Conservation (phyloP, 202 grass and related monocot genomes). For the Schoenoplectus tabernaemontani region DNA sequence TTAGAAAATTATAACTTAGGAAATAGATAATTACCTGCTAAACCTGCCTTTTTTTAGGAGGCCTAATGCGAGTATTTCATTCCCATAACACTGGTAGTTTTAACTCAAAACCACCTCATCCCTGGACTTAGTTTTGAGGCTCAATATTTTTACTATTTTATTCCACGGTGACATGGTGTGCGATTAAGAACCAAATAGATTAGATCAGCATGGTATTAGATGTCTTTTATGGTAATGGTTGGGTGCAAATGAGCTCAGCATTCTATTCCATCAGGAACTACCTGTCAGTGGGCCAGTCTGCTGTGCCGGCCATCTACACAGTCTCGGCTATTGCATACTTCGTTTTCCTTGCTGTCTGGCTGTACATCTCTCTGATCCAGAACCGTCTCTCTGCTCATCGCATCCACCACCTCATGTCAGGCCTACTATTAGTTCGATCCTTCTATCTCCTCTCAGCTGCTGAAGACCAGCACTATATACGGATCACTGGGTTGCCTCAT, state of each 20-base stretch:
- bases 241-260: not conserved
- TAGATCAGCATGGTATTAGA: not conserved
- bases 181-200: not conserved
- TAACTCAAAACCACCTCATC: not conserved
- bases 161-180: not conserved
- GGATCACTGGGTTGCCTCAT: slow-evolving; percentile 48
- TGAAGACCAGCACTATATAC: slow-evolving; percentile 86
- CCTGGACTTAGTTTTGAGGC: not conserved
- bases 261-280: slow-evolving; percentile 38
- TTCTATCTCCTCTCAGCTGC: slow-evolving; percentile 81
- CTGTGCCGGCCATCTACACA: slow-evolving; percentile 62
- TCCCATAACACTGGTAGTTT: not conserved
- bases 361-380: slow-evolving; percentile 59
- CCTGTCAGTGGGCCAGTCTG: slow-evolving; percentile 67
- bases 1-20: not conserved
- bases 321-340: slow-evolving; percentile 65
- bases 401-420: slow-evolving; percentile 95
- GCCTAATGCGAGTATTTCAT: not conserved
- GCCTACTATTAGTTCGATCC: slow-evolving; percentile 52
- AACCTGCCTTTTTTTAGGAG: not conserved
- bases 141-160: not conserved
- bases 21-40: not conserved
- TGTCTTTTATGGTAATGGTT: not conserved
- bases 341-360: slow-evolving; percentile 54
- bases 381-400: slow-evolving; percentile 55